Percentiles rank a stretch among this genome's conserved stretches.
These are phyloP conservation scores for Ceratobasidium sp. DNA, from an alignment of 1,284 basidiomycete species.

Conservation along the genomic window DNA sequence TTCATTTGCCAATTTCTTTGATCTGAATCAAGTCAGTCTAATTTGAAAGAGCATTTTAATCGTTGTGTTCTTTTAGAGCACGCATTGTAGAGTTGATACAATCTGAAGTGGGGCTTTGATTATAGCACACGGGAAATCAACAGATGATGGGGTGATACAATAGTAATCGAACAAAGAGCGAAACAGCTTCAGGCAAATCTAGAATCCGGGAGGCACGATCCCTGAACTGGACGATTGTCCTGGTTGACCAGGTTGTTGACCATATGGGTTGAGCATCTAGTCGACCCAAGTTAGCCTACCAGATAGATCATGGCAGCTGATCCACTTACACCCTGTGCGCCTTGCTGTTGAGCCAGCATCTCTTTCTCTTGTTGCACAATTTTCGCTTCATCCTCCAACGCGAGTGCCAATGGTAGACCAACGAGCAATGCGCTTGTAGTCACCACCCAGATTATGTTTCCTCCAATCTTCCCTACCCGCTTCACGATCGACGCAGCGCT, in stretches of 20 bases:
- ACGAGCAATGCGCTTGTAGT: constrained; percentile 94
- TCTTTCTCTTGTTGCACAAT: constrained; percentile 95
- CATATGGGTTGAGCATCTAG: constrained; percentile 34
- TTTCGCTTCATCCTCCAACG: constrained; percentile 94
- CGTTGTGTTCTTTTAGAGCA: background rate
- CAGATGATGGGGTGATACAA: constrained; percentile 13
- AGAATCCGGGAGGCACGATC: constrained; percentile 35
- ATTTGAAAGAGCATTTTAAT: no score
- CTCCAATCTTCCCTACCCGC: constrained; percentile 72
- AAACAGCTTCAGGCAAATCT: background rate
- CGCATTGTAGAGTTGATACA: background rate
- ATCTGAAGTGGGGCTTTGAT: constrained; percentile 31
- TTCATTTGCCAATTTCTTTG: no score
- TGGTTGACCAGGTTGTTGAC: constrained; percentile 34
- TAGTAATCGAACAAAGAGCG: constrained; percentile 21
- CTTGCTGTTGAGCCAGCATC: constrained; percentile 90
- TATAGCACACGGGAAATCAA: constrained; percentile 22
- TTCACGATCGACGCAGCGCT: constrained; percentile 70
- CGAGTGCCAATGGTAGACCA: constrained; percentile 90
- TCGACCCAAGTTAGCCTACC: constrained; percentile 41
- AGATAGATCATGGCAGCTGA: constrained; percentile 42
- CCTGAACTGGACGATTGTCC: constrained; percentile 36
- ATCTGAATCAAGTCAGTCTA: background rate
- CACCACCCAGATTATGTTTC: constrained; percentile 92
- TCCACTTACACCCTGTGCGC: constrained; percentile 74